These are phyloP conservation scores for Ochetophila trinervis DNA, from an alignment of 306 rosid species.

Conservation along the genomic window DNA sequence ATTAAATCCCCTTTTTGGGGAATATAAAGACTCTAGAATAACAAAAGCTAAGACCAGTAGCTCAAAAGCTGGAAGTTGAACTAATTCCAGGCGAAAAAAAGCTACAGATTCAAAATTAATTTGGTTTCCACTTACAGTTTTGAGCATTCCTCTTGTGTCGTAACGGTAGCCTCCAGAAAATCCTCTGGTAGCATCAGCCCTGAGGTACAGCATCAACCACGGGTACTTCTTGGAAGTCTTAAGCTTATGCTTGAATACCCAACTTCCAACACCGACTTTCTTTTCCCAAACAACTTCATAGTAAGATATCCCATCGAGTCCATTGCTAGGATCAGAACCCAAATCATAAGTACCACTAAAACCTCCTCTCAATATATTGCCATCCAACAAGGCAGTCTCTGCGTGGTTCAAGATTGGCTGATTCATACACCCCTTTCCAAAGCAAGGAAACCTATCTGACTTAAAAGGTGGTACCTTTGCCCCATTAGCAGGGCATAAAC, in stretches of 20 bases:
- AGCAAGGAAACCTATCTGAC: constrained; percentile 66
- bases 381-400: constrained; percentile 34
- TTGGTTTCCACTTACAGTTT: constrained; percentile 42
- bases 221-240: constrained; percentile 76
- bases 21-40: too few species aligned
- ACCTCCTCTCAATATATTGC: constrained; percentile 46
- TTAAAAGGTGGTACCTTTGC: constrained; percentile 49
- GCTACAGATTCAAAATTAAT: not conserved
- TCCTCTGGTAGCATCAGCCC: constrained; percentile 83
- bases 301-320: constrained; percentile 42
- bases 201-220: constrained; percentile 81
- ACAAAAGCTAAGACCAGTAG: not conserved
- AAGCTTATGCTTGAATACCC: constrained; percentile 66
- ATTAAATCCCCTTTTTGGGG: too few species aligned
- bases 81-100: not conserved
- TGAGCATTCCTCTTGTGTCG: constrained; percentile 81
- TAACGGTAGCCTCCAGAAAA: constrained; percentile 89
- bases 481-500: constrained; percentile 61
- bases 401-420: constrained; percentile 60
- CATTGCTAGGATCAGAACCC: constrained; percentile 33
- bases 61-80: not conserved
- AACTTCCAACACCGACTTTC: constrained; percentile 61
- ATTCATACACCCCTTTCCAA: constrained; percentile 78
- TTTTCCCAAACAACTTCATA: constrained; percentile 77
- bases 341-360: constrained; percentile 69